Base-by-base conservation (phyloP, 345 rosid genomes). In the Populus alba region DNA sequence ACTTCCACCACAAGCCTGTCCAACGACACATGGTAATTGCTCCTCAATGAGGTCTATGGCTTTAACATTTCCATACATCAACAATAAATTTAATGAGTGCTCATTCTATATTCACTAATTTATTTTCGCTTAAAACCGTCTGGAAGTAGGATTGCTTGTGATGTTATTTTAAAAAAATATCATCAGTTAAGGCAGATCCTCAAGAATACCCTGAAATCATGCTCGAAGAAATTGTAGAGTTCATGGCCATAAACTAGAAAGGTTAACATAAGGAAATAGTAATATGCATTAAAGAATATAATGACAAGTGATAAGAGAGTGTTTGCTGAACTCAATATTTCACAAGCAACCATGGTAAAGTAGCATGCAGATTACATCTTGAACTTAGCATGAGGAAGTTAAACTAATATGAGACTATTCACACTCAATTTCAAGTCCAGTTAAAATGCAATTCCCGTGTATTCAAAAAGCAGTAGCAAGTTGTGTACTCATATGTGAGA, bases 381-480 rank as follows among this genome's bases (percentile, higher is more conserved):
- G 3, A 71, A 29, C 11, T 33, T 65, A 27, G 33, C 31, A 75
- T 25, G 45, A 66, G 66, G 29, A 57, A 78, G 27, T 18, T 20
- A 49, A 53, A 66, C 66, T 70, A 20, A 12, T 13, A 17, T 65
- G 37, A 69, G 49, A 63, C 47, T 45, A 38, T 59, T 43, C 35
- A 53, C 71, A 23, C 75, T 55, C 43, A 70, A 70, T 72, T 57
- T 82, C 71, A 22, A 71, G 25, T 45, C 38, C 49, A 82, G 75
- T 39, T 27, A 35, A 78, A 55, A 20, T 29, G 45, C n/a, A 43
- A 69, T 43, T 69, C 82, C 79, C 68, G 79, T 16, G 51, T 80
- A 80, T 78, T 77, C 80, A 83, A 51, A 87, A 77, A 74, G 75
- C 81, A 81, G 71, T 45, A 77, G 75, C 67, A 66, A 72, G 70